Evolutionary conservation across 2,329 filamentous ascomycete genomes (phyloP), one percentile per base, ranked within the genome.

Genomic region (Venturia effusa): DNA sequence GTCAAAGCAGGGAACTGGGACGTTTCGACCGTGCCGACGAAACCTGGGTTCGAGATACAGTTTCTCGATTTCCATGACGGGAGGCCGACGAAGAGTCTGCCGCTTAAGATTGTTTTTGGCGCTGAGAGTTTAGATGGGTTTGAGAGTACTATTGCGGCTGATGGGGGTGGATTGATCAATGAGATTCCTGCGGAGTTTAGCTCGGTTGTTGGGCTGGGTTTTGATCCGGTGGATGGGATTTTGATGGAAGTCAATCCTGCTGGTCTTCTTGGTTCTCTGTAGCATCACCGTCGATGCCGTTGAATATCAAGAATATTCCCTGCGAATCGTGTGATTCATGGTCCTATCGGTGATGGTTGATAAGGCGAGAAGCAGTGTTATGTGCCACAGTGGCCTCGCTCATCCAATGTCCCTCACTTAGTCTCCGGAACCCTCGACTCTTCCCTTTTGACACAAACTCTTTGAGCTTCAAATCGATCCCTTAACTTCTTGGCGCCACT

Each of bases 31-130:
- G 60, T 62, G 40, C 39, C 39, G 39, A 62, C 60, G 13, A 34
- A 22, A 15, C 34, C 15, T 39, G 43, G n/a, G 5, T 41, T 62
- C 6, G 32, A 37, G 2, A 40, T 62, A 11, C 27, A 62, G 19
- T 62, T 62, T 24, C 32, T 62, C 19, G 30, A 48, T 27, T 54
- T 48, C 34, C 61, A 51, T 30, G 61, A 62, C 27, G n/a, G n/a
- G 41, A 40, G 41, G 34, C 15, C 39, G 15, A 62, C 61, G 7
- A 54, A 48, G 30, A 51, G 41, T 2, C 32, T 62, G 24, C 61
- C 61, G 27, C 43, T 54, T 24, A 62, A 54, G 61, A 34, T 62
- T 37, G 61, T 62, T 7, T 51, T 39, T 24, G 41, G 41, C 6
- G 61, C 41, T 34, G 3, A 40, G n/a, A 62, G 24, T 27, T 34